phyloP scores from a whole-genome alignment of 768 basidiomycete species.

The Leucosporidium scottii region DNA sequence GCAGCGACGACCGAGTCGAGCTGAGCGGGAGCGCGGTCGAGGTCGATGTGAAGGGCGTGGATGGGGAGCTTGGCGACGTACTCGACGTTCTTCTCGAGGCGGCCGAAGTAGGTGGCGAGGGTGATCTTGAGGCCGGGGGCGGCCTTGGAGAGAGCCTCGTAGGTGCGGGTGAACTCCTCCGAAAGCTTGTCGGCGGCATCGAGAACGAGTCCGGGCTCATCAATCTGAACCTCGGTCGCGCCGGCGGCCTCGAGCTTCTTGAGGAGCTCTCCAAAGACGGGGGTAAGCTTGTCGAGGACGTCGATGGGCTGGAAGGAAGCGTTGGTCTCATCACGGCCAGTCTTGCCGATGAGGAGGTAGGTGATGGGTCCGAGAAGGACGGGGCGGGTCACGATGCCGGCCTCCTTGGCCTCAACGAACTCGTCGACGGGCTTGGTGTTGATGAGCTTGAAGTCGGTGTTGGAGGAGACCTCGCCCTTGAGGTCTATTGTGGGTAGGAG shows the following conservation, averaged over 20 bases:
- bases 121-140: constrained; percentile 72
- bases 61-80: constrained; percentile 87
- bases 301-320: constrained; percentile 78
- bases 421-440: constrained; percentile 87
- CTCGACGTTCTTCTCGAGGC: constrained; percentile 83
- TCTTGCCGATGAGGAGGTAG: constrained; percentile 89
- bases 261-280: constrained; percentile 84
- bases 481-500: constrained; percentile 64
- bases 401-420: constrained; percentile 86
- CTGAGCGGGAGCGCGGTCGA: constrained; percentile 86
- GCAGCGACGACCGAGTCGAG: constrained; percentile 73
- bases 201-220: constrained; percentile 92
- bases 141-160: constrained; percentile 69
- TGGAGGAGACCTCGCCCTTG: constrained; percentile 61
- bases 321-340: constrained; percentile 56
- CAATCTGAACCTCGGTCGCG: constrained; percentile 89
- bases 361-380: constrained; percentile 93
- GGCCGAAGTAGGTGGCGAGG: constrained; percentile 92
- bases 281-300: constrained; percentile 78
- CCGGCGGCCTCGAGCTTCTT: constrained; percentile 86
- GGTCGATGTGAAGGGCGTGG: constrained; percentile 90
- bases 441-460: constrained; percentile 71
- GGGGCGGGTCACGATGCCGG: constrained; percentile 83
- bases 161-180: constrained; percentile 71
- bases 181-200: constrained; percentile 71